phyloP scores from a whole-genome alignment of 345 rosid genomes.

The Psidium friedrichsthalianum region DNA sequence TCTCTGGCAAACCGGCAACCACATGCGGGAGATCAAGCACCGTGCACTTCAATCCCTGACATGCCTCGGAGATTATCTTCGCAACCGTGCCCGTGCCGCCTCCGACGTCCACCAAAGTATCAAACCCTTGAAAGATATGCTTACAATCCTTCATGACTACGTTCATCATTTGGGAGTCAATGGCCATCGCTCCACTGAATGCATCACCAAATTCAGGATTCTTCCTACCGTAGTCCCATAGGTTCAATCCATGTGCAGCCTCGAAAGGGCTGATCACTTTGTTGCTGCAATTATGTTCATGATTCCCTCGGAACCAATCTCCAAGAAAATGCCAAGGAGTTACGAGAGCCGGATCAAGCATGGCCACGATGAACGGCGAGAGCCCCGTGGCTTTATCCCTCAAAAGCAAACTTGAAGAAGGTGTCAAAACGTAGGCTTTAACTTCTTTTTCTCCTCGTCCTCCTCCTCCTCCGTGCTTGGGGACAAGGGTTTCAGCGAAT shows the following conservation, averaged over 20 bases:
- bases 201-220: slow-evolving; percentile 8
- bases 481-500: slow-evolving; percentile 3
- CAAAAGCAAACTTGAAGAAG: slow-evolving; percentile 23
- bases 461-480: background rate
- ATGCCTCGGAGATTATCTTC: slow-evolving; percentile 14
- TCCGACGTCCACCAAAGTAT: slow-evolving; percentile 34
- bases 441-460: background rate
- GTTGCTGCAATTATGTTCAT: background rate
- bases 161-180: slow-evolving; percentile 25
- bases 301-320: slow-evolving; percentile 15
- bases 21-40: slow-evolving; percentile 38
- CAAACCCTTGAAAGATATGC: slow-evolving; percentile 25
- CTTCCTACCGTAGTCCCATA: slow-evolving; percentile 11
- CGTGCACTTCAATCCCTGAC: slow-evolving; percentile 20
- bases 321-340: slow-evolving; percentile 20
- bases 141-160: slow-evolving; percentile 17
- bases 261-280: slow-evolving; percentile 11
- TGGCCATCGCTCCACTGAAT: slow-evolving; percentile 24
- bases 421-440: slow-evolving; percentile 25
- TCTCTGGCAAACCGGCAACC: slow-evolving; percentile 9
- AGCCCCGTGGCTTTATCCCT: slow-evolving; percentile 13
- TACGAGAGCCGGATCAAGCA: slow-evolving; percentile 13
- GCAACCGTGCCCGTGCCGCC: slow-evolving; percentile 35
- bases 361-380: slow-evolving; percentile 16
- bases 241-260: slow-evolving; percentile 12